Conservation (phyloP, 2,329 filamentous ascomycete genomes). For the Ophiocordyceps unilateralis region DNA sequence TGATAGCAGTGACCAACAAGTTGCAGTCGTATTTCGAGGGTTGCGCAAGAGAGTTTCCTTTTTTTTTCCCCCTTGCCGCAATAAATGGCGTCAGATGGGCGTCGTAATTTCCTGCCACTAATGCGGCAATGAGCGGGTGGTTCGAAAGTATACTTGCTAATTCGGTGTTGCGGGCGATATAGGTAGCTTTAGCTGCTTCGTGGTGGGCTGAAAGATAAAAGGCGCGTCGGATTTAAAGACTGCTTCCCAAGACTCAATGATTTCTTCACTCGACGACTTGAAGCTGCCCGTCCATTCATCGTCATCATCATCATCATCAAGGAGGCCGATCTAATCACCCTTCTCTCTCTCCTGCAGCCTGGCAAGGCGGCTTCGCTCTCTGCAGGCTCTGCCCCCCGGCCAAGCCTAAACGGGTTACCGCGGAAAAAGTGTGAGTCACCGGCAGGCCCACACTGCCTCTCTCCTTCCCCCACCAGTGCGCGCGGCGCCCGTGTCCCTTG, state of each 20-base stretch:
- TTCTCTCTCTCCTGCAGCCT: too few species aligned
- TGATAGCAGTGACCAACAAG: too few species aligned
- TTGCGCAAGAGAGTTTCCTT: background rate
- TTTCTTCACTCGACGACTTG: too few species aligned
- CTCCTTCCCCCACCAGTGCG: background rate
- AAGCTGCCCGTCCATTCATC: background rate
- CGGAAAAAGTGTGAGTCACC: slow-evolving; percentile 18
- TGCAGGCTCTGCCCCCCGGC: slow-evolving; percentile 1
- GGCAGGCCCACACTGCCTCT: slow-evolving; percentile 7
- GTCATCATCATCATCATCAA: background rate
- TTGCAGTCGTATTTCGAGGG: too few species aligned
- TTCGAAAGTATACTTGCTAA: too few species aligned
- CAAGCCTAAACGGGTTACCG: slow-evolving; percentile 9
- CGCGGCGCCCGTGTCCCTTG: too few species aligned
- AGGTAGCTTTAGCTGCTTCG: too few species aligned
- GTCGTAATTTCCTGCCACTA: background rate
- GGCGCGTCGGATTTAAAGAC: too few species aligned
- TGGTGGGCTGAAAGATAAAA: too few species aligned
- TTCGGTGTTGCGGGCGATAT: too few species aligned
- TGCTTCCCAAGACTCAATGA: too few species aligned
- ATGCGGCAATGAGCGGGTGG: too few species aligned
- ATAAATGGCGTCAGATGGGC: background rate
- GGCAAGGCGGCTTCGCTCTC: background rate
- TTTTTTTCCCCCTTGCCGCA: background rate
- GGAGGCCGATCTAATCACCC: background rate